A percentile compares a stretch with the other conserved stretches of the same genome.
Evolutionary conservation across 2,329 filamentous ascomycete species (phyloP).

Genomic region (Colletotrichum sp.): DNA sequence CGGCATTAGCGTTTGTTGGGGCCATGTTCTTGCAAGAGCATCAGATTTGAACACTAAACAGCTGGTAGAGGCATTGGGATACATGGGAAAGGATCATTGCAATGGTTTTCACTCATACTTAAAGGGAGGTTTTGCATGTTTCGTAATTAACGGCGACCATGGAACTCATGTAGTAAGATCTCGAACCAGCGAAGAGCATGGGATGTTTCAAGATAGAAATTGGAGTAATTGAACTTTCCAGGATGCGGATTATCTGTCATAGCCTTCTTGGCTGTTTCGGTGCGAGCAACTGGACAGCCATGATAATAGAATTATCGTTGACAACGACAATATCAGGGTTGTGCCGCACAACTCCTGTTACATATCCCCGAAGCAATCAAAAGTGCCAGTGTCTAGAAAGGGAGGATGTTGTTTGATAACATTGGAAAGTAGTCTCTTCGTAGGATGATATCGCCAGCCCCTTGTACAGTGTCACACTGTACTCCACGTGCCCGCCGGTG

Average conservation of each 20-base stretch:
- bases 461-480: background rate
- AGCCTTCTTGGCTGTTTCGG: background rate
- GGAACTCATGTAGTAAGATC: background rate
- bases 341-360: background rate
- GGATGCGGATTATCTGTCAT: background rate
- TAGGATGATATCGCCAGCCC: background rate
- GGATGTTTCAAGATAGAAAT: background rate
- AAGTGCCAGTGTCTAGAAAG: background rate
- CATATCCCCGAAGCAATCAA: background rate
- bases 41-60: slow-evolving; percentile 2
- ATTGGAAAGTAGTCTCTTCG: background rate
- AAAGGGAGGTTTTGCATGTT: background rate
- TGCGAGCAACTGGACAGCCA: background rate
- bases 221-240: background rate
- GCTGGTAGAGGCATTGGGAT: background rate
- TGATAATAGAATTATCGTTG: background rate
- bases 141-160: background rate
- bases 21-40: slow-evolving; percentile 31
- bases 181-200: background rate
- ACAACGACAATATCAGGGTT: background rate
- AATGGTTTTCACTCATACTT: background rate
- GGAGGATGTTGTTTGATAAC: background rate
- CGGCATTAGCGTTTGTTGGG: slow-evolving; percentile 27
- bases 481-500: background rate
- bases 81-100: background rate